Conservation (phyloP, 192 early-diverging fungal species). For the Gamsiella multidivaricata region DNA sequence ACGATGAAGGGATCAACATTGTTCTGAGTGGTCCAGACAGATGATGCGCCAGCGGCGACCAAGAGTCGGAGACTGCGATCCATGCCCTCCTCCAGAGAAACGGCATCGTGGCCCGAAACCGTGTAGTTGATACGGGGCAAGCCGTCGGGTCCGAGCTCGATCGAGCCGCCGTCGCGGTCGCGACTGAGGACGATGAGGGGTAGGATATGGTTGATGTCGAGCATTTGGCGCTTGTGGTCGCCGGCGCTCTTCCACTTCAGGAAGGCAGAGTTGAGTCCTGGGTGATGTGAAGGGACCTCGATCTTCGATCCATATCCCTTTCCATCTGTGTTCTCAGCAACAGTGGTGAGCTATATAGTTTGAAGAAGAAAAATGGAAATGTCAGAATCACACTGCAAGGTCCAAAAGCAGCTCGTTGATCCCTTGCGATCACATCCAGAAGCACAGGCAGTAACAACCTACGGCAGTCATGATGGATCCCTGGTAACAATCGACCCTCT, state of each 20-base stretch:
- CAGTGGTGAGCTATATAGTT: constrained; percentile 43
- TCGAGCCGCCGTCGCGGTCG: constrained; percentile 67
- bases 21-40: constrained; percentile 65
- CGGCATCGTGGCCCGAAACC: constrained; percentile 63
- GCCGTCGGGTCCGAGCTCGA: constrained; percentile 56
- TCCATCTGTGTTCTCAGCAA: constrained; percentile 68
- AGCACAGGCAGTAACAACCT: no score
- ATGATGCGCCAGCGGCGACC: constrained; percentile 72
- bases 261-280: constrained; percentile 54
- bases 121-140: constrained; percentile 61
- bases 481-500: constrained; percentile 60
- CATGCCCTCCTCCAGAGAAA: constrained; percentile 59
- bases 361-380: no score
- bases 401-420: no score
- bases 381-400: no score
- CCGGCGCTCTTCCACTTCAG: constrained; percentile 62
- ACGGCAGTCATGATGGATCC: constrained; percentile 80
- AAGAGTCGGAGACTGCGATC: constrained; percentile 59
- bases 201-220: constrained; percentile 57
- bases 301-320: constrained; percentile 74
- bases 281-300: constrained; percentile 70
- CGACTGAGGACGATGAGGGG: constrained; percentile 68
- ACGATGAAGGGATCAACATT: constrained; percentile 58
- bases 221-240: constrained; percentile 66
- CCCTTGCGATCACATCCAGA: no score